Base-by-base conservation (phyloP, 2,329 filamentous ascomycete genomes). In the Aspergillus floridensis region DNA sequence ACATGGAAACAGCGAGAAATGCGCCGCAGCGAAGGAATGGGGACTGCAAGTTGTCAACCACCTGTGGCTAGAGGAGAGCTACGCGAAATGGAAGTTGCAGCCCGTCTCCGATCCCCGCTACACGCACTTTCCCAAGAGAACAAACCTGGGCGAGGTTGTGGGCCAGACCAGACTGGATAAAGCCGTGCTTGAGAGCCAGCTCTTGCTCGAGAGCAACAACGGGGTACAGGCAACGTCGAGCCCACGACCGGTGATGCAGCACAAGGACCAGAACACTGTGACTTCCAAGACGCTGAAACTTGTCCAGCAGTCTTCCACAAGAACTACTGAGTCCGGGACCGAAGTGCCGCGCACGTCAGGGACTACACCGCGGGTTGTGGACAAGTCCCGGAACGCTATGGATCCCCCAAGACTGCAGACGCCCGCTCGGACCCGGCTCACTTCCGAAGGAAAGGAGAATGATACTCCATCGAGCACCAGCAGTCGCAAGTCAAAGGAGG, bases 51-150 rank as follows among this genome's bases (percentile, higher is more conserved):
- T 96, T 68, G 81, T 96, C 68, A 99, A 98, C 73, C 95, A 99
- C 72, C 82, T 99, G 0, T 99, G 95, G 95, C 84, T 99, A 49
- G 95, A 99, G 75, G 95, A 99, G 71, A 96, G 92, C 75, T 99
- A 98, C 71, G 92, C 93, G 1, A 92, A 90, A 72, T 96, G 92
- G 79, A 84, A 90, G 70, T 80, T 89, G 59, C 89, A 91, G 72
- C 85, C 86, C 0, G 78, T 93, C 22, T 89, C 89, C 4, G 85
- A 90, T 54, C 81, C 84, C 8, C 88, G 89, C 63, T 99, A 96
- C 72, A 91, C 85, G 0, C 88, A 92, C 71, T 99, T 98, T 66
- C 95, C 95, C 16, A 83, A 84, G 11, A 85, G 92, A 58, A 98
- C 93, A 2, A 98, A 99, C 72, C 82, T 99, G 5, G 90, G 92